Conservation (phyloP, 441 rosid species). For the Daphne laureola region DNA sequence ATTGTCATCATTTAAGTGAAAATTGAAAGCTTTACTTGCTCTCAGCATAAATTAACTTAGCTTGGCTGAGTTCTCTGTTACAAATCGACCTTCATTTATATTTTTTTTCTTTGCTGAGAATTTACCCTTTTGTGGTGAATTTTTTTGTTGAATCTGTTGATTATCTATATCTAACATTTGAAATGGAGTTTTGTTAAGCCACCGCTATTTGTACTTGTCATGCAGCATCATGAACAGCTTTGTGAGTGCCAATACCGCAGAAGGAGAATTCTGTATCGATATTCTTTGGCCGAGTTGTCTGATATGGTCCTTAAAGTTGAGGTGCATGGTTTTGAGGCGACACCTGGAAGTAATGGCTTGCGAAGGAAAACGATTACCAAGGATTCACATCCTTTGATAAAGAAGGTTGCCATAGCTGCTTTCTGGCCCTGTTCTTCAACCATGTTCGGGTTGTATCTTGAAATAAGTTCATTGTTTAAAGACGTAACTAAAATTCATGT, state of each 20-base stretch:
- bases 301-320: constrained; percentile 41
- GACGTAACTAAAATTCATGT: no score
- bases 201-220: constrained; percentile 13
- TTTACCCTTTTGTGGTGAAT: no score
- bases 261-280: constrained; percentile 66
- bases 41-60: no score
- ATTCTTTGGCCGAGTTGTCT: constrained; percentile 71
- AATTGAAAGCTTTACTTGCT: no score
- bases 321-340: constrained; percentile 28
- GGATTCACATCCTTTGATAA: constrained; percentile 29
- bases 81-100: no score
- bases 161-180: no score
- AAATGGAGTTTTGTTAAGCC: background rate
- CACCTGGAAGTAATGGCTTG: constrained; percentile 25
- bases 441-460: no score
- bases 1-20: no score
- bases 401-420: constrained; percentile 44
- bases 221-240: constrained; percentile 91
- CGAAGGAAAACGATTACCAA: constrained; percentile 34
- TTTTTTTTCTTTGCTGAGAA: no score
- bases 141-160: no score
- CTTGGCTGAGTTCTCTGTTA: no score
- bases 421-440: background rate
- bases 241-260: constrained; percentile 82
- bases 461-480: no score